Base-by-base conservation (phyloP, 352 stramenopile genomes). In the Phytophthora agathidicida region DNA sequence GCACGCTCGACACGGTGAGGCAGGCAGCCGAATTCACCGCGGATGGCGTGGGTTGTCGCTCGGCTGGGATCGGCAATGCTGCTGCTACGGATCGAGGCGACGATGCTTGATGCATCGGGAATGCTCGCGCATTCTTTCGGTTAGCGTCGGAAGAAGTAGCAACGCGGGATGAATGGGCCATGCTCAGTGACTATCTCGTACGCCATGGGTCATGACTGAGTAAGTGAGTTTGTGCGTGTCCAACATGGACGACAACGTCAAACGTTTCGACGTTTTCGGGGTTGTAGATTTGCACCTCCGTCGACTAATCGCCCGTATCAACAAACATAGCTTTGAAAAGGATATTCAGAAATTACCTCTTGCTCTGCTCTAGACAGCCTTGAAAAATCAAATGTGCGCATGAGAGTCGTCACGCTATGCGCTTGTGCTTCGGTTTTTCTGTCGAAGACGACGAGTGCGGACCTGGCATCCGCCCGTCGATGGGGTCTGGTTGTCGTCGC, bases 401-500 rank as follows among this genome's bases (percentile, higher is more conserved):
- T n/a, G n/a, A n/a, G n/a, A n/a, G n/a, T n/a, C n/a, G n/a, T n/a
- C n/a, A n/a, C n/a, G n/a, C n/a, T n/a, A n/a, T n/a, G n/a, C n/a
- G n/a, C n/a, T n/a, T n/a, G n/a, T n/a, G n/a, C n/a, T n/a, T n/a
- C n/a, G n/a, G 0, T 48, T 22, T 41, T 47, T 58, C 38, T 65
- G 55, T 11, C 55, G 55, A 20, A 65, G 45, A 42, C 45, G 55
- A 33, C 55, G 55, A 44, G 54, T 36, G 5, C 55, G 55, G 30
- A 65, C 55, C 37, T 58, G 23, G 55, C 55, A 65, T n/a, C 55
- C 55, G 10, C 31, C 55, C 1, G 7, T 58, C 1, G 45, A 19
- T 0, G 38, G 30, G 9, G 11, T 22, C 3, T 51, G 22, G 1
- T 33, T 8, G 16, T 44, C 35, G 8, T 35, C 32, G 4, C 33